Base-by-base conservation (phyloP, 106 monocot species). In the Acorus gramineus region DNA sequence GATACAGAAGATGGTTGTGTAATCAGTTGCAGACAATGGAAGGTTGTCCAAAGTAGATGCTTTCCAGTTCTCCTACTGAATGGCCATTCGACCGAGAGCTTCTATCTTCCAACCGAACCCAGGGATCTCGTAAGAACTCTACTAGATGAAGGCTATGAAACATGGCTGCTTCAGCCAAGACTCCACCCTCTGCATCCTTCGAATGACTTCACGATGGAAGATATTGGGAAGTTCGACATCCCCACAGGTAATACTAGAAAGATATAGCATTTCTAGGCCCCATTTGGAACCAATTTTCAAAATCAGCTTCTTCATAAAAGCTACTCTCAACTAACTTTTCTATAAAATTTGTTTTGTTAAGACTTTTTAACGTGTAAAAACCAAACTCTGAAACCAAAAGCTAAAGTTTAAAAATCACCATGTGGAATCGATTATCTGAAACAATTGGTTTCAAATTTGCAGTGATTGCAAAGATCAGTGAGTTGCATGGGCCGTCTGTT, bases 201-300 rank as follows among this genome's bases (percentile, higher is more conserved):
- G 59, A 69, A 68, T 56, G 49, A 75, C 54, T 75, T 75, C 66
- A 68, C 68, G 49, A 89, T 89, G 84, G 61, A 61, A 61, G 61
- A 61, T 46, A 61, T 61, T 61, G 61, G 46, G 5, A 71, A 47
- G 50, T 71, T 77, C 49, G 77, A 77, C 45, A 71, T 77, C 60
- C 77, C 77, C 50, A 44, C 70, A 62, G 77, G 77, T 77, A 7
- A 71, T 49, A 44, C 46, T 50, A 8, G 11, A 49, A n/a, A 4
- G 28, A 9, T 10, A 2, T 47, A 10, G 3, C 12, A 46, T 61
- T 8, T 8, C 4, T 44, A 46, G 4, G 11, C 61, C 53, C 48
- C 44, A 11, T 70, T 63, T 47, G 28, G 28, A 28, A 28, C 28
- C 28, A 28, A 28, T 28, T 28, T 28, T 28, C 28, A 28, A 28